Conservation (phyloP, 495 filamentous ascomycete genomes). For the Copromyces sp. region DNA sequence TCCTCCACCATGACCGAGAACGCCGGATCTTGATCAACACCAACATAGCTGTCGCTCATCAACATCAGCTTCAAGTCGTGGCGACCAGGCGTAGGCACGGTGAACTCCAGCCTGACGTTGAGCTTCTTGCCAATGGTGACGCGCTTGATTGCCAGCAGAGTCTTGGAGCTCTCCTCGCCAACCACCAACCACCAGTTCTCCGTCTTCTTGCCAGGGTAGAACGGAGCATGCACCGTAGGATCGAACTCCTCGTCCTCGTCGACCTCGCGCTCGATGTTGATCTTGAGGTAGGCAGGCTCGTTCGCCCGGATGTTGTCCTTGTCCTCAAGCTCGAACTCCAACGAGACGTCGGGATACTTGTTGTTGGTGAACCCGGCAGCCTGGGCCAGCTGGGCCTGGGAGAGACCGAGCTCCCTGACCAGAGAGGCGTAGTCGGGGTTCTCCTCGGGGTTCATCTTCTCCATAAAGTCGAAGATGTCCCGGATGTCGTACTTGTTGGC, state of each 20-base stretch:
- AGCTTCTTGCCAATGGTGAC: slow-evolving; percentile 74
- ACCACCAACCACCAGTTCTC: slow-evolving; percentile 98
- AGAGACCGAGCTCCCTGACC: slow-evolving; percentile 66
- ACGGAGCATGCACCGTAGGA: slow-evolving; percentile 85
- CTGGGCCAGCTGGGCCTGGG: slow-evolving; percentile 71
- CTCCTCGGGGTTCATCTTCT: slow-evolving; percentile 90
- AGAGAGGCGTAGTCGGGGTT: slow-evolving; percentile 67
- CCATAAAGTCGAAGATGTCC: slow-evolving; percentile 97
- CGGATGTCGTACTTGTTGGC: slow-evolving; percentile 72
- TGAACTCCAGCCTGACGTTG: slow-evolving; percentile 75
- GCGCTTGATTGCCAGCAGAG: slow-evolving; percentile 82
- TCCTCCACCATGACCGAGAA: slow-evolving; percentile 81
- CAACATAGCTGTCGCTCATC: slow-evolving; percentile 97
- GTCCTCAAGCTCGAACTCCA: slow-evolving; percentile 81
- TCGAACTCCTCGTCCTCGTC: slow-evolving; percentile 65
- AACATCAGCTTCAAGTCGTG: slow-evolving; percentile 85
- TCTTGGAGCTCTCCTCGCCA: slow-evolving; percentile 80
- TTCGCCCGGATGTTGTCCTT: slow-evolving; percentile 68
- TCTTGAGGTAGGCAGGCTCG: slow-evolving; percentile 70
- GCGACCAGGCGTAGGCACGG: slow-evolving; percentile 72
- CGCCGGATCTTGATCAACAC: slow-evolving; percentile 89
- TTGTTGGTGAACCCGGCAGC: slow-evolving; percentile 95
- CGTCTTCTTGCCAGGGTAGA: slow-evolving; percentile 86
- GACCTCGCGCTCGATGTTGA: slow-evolving; percentile 79
- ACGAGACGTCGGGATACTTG: slow-evolving; percentile 87